Conservation (phyloP, 2,329 filamentous ascomycete species). For the Penicillium oxalicum region DNA sequence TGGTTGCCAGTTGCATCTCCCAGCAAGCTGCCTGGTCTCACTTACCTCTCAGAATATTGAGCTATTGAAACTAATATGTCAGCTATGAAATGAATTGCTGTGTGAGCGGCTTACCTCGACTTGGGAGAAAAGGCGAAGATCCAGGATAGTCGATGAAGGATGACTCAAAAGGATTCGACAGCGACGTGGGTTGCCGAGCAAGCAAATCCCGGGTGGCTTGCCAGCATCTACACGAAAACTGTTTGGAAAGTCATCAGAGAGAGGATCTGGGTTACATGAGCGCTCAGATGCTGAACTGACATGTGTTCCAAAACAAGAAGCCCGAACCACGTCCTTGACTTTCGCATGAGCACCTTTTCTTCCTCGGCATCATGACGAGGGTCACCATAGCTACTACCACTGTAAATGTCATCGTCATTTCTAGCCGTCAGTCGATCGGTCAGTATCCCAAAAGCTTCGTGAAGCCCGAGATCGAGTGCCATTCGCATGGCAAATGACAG, state of each 20-base stretch:
- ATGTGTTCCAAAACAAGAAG: slow-evolving; percentile 50
- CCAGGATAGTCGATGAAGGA: slow-evolving; percentile 41
- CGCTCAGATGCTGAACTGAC: slow-evolving; percentile 8
- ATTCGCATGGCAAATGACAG: slow-evolving; percentile 48
- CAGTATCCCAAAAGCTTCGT: slow-evolving; percentile 40
- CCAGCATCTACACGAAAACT: slow-evolving; percentile 43
- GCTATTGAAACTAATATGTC: slow-evolving; percentile 18
- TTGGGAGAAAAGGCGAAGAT: slow-evolving; percentile 49
- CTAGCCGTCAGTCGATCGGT: slow-evolving; percentile 25
- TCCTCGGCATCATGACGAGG: slow-evolving; percentile 11
- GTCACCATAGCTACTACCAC: slow-evolving; percentile 13
- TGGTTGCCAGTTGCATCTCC: too few species aligned
- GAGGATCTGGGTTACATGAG: too few species aligned
- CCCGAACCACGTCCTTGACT: slow-evolving; percentile 48
- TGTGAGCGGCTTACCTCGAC: slow-evolving; percentile 35
- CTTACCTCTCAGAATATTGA: slow-evolving; percentile 39
- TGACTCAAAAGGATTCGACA: slow-evolving; percentile 44
- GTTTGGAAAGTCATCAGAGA: slow-evolving; percentile 1
- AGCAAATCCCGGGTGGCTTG: slow-evolving; percentile 38
- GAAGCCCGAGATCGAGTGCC: slow-evolving; percentile 45
- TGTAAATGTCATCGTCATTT: slow-evolving; percentile 16
- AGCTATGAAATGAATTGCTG: not conserved
- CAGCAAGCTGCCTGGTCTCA: too few species aligned
- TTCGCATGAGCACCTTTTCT: slow-evolving; percentile 35
- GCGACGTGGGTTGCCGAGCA: slow-evolving; percentile 37